Evolutionary conservation across 257 asterid species (phyloP), one percentile per base, ranked within the genome.

Genomic region (Plantago major): DNA sequence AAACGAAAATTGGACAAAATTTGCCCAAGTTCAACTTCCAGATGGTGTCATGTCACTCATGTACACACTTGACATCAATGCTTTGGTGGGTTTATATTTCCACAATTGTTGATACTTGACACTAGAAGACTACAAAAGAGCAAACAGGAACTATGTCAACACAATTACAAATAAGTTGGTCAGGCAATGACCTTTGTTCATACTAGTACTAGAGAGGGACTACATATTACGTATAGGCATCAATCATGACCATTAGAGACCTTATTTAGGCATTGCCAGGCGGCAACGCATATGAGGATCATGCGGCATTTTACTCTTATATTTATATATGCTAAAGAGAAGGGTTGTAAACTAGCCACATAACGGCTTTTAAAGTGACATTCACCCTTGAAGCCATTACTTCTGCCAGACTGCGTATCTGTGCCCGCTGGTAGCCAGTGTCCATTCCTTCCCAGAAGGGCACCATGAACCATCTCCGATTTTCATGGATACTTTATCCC

Each of bases 401-500:
- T 86, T 86, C 68, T 83, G 76, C 99, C 99, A 92, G 56, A 92
- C 82, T 9, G 96, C 99, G 55, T 92, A 92, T 60, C 88, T 70
- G 55, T 79, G 78, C 46, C 99, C 99, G 11, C 91, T 86, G 43
- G 90, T 74, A 8, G 86, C 94, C 18, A 92, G 81, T 13, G 74
- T 70, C 99, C 99, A 92, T 70, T 89, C 97, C 60, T 71, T 80
- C 47, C 87, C 99, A 3, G 88, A 48, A 11, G 99, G 99, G 64
- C 88, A 73, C 97, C 97, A 92, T 3, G 94, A 80, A 8, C 88
- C 99, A 14, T 87, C 96, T 67, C 99, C 97, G 3, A 92, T 87
- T 83, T 92, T 92, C 97, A 89, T 75, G 53, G 88, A 76, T 63
- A 79, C 47, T 52, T 80, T 89, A 69, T 89, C 99, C 16, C 82